Conservation (phyloP, 768 basidiomycete genomes). For the Amyloporia xantha region DNA sequence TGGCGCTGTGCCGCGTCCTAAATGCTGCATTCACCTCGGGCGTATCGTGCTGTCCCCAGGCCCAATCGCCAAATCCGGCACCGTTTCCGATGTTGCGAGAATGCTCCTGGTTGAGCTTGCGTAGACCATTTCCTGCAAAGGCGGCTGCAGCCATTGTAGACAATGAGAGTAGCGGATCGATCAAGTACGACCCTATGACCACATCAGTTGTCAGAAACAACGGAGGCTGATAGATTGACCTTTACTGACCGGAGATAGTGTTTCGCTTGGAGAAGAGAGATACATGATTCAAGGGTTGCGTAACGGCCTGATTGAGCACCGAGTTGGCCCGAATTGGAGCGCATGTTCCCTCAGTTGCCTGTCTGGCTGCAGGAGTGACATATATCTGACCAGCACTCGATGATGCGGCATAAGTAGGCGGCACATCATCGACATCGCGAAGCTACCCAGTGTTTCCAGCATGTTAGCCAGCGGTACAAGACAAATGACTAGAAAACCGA, state of each 20-base stretch:
- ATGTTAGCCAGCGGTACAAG: too few species aligned
- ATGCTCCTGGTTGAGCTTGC: background rate
- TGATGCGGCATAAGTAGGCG: too few species aligned
- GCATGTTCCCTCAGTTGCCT: too few species aligned
- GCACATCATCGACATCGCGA: too few species aligned
- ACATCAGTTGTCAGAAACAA: background rate
- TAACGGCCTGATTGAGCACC: too few species aligned
- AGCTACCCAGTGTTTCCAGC: too few species aligned
- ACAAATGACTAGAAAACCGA: too few species aligned
- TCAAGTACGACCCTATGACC: background rate
- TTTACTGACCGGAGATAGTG: conserved; percentile 1
- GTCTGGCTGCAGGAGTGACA: too few species aligned
- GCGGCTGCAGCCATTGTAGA: background rate
- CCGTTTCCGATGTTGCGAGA: conserved; percentile 7
- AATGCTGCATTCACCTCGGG: conserved; percentile 19
- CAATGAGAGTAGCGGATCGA: background rate
- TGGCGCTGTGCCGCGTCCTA: conserved; percentile 18
- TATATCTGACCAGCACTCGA: too few species aligned
- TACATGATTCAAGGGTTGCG: background rate
- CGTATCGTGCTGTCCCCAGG: conserved; percentile 6
- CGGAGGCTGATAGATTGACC: background rate
- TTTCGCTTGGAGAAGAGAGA: conserved; percentile 1
- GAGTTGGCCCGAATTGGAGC: too few species aligned
- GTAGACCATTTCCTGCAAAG: background rate
- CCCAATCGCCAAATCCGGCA: background rate